phyloP scores from a whole-genome alignment of 371 early-diverging fungal genomes.

The Mucor sp. region DNA sequence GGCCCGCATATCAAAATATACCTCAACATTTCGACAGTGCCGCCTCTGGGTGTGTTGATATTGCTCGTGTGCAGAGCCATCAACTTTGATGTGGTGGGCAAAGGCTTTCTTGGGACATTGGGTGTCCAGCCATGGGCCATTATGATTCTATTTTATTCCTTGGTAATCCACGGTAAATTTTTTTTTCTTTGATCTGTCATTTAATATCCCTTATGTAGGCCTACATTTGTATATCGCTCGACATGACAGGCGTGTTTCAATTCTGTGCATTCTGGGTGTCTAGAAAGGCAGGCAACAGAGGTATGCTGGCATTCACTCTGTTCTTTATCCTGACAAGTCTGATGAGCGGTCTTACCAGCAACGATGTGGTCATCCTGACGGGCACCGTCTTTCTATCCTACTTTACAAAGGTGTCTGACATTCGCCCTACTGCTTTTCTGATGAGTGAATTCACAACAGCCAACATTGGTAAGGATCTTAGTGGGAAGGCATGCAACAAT shows the following conservation, averaged over 20 bases:
- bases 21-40: constrained; percentile 69
- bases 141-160: constrained; percentile 73
- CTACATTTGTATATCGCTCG: constrained; percentile 83
- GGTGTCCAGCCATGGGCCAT: constrained; percentile 79
- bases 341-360: constrained; percentile 77
- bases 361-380: constrained; percentile 83
- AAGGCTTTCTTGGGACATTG: constrained; percentile 66
- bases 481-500: constrained; percentile 23
- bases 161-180: constrained; percentile 40
- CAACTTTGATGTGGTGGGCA: constrained; percentile 45
- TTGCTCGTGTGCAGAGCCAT: constrained; percentile 62
- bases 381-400: constrained; percentile 79
- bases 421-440: constrained; percentile 65
- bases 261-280: constrained; percentile 72
- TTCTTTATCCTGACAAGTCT: constrained; percentile 72
- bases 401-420: constrained; percentile 65
- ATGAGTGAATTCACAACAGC: constrained; percentile 74
- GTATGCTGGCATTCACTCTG: constrained; percentile 61
- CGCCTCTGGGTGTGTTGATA: constrained; percentile 65
- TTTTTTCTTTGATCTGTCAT: not conserved
- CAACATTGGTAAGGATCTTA: constrained; percentile 66
- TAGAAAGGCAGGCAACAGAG: constrained; percentile 57
- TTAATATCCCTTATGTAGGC: constrained; percentile 41
- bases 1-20: constrained; percentile 31
- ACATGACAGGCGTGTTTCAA: constrained; percentile 76